Base-by-base conservation (phyloP, 2,329 filamentous ascomycete species). In the Penicillium sp. region DNA sequence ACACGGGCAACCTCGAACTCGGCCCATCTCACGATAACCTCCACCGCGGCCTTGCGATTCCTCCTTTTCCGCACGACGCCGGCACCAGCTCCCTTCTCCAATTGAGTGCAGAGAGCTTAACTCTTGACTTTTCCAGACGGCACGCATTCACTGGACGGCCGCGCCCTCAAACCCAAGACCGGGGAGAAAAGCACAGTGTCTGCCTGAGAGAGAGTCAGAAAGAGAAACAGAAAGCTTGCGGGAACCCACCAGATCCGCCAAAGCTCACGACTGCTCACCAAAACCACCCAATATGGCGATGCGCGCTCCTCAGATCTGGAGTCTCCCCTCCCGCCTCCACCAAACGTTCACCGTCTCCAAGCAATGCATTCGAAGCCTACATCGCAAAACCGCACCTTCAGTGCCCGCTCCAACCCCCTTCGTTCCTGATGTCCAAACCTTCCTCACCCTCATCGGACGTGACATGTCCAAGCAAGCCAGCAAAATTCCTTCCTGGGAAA, bases 401-500 rank as follows among this genome's bases (percentile, higher is more conserved):
- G 67, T 84, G 27, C 90, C 90, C 3, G 64, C 76, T 25, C 86
- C 90, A 1, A 95, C 86, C 34, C 88, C 89, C 1, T 90, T 95
- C 61, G 84, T 95, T 35, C 91, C 90, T 29, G 85, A 96, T 66
- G 82, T 89, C 36, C 67, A 78, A 59, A 93, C 90, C 12, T 95
- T 98, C 71, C 84, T 97, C 53, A 88, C 81, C 33, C 77, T 96
- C 50, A 96, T 97, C 70, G 93, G 93, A 59, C 90, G 93, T 54
- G 84, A 84, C 60, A 82, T 96, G 61, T 83, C 80, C 63, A 82
- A 86, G 64, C 88, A 96, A 74, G 81, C 86, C 42, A 77, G 81
- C 70, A 97, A 97, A 70, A 88, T 98, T 60, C 83, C 87, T 2
- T 85, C 86, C 9, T 97, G 93, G 93, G 86, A 93, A 45, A 81